Conservation (phyloP, 2,329 filamentous ascomycete species). For the Cladosporium austrohemisphaericum region DNA sequence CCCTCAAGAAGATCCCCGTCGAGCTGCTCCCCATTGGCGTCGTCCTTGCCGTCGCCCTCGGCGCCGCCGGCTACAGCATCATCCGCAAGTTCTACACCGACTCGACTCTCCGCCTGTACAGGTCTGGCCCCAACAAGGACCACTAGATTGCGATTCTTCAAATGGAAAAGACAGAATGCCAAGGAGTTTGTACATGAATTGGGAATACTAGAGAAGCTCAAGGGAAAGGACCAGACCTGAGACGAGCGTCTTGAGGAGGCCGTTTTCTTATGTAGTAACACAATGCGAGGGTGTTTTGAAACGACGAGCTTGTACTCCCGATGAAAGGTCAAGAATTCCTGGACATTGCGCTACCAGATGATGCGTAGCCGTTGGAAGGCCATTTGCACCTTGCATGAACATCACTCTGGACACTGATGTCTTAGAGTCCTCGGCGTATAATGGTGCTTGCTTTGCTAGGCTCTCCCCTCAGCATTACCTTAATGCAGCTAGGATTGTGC, state of each 20-base stretch:
- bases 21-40: conserved; percentile 92
- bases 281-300: conserved; percentile 12
- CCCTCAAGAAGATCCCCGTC: conserved; percentile 82
- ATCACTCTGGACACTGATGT: too few species aligned
- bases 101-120: conserved; percentile 78
- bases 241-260: neutral
- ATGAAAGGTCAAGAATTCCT: too few species aligned
- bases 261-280: conserved; percentile 12
- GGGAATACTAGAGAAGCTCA: neutral
- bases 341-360: too few species aligned
- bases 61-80: conserved; percentile 78
- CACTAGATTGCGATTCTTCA: neutral
- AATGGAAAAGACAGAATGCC: neutral
- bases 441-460: too few species aligned
- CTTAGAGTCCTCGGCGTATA: too few species aligned
- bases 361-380: too few species aligned
- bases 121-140: conserved; percentile 11
- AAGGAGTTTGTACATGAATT: conserved; percentile 15
- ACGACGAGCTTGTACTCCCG: too few species aligned
- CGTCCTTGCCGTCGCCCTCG: conserved; percentile 73
- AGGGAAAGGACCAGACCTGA: conserved; percentile 4
- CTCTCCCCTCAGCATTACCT: too few species aligned
- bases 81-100: conserved; percentile 78
- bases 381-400: too few species aligned
- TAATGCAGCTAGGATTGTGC: too few species aligned